These are phyloP conservation scores for Pyrenula aspistea DNA, from an alignment of 495 filamentous ascomycete species.

Conservation along the genomic window DNA sequence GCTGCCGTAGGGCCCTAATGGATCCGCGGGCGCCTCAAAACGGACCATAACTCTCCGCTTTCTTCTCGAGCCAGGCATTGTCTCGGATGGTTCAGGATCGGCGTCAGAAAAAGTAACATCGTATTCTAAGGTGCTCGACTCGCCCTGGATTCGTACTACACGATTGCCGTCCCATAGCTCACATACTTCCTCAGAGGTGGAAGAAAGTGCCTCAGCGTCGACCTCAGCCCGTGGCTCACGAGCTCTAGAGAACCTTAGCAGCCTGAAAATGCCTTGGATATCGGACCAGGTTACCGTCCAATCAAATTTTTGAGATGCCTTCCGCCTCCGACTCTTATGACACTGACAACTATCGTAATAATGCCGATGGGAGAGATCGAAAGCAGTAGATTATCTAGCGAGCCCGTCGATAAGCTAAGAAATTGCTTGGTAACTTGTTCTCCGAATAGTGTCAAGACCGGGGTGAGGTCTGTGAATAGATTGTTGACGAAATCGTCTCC, in stretches of 20 bases:
- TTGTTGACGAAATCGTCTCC: conserved; percentile 45
- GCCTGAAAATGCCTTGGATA: too few species aligned
- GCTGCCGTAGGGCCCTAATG: background rate
- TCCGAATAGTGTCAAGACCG: conserved; percentile 41
- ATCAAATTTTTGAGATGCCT: conserved; percentile 39
- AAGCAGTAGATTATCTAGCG: conserved; percentile 41
- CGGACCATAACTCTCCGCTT: background rate
- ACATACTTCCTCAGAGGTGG: background rate
- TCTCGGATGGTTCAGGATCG: too few species aligned
- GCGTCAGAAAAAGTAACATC: too few species aligned
- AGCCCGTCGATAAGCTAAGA: conserved; percentile 36
- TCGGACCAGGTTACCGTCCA: too few species aligned
- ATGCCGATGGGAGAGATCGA: conserved; percentile 42
- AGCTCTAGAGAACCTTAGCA: too few species aligned
- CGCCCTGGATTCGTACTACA: conserved; percentile 26
- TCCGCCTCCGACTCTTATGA: conserved; percentile 40
- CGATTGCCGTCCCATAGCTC: conserved; percentile 33
- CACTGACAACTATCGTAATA: conserved; percentile 38
- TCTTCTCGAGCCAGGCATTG: background rate
- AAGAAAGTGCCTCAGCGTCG: conserved; percentile 26
- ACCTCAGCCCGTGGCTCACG: conserved; percentile 28
- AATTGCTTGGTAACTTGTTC: conserved; percentile 47
- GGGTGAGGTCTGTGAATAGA: conserved; percentile 34
- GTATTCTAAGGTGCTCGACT: conserved; percentile 29
- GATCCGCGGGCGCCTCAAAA: background rate